Conservation (phyloP, 2,329 filamentous ascomycete genomes). For the Erysiphe pulchra region DNA sequence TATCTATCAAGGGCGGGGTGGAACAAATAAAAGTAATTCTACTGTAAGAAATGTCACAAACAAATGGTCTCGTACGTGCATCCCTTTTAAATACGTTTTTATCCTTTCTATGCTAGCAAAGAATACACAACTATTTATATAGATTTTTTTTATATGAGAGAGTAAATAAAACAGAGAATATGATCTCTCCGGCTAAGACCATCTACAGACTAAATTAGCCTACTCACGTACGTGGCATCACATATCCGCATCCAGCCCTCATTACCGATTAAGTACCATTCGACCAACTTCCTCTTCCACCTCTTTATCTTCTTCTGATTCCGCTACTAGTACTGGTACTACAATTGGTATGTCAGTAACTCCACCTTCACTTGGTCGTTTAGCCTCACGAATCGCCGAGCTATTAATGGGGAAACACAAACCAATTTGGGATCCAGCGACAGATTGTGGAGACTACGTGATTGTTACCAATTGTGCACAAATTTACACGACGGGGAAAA, state of each 20-base stretch:
- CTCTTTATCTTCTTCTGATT: conserved; percentile 10
- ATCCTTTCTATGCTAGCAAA: too few species aligned
- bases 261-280: conserved; percentile 28
- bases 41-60: conserved; percentile 40
- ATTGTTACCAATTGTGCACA: conserved; percentile 77
- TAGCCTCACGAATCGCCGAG: conserved; percentile 67
- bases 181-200: neutral
- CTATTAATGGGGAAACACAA: conserved; percentile 98
- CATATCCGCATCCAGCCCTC: conserved; percentile 42
- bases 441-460: conserved; percentile 97
- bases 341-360: conserved; percentile 17
- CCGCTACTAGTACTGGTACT: too few species aligned
- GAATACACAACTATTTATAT: too few species aligned
- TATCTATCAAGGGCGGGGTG: too few species aligned
- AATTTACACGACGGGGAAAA: conserved; percentile 71
- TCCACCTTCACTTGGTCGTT: conserved; percentile 61
- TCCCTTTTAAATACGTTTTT: neutral
- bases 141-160: too few species aligned
- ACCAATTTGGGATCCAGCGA: conserved; percentile 88
- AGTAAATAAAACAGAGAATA: neutral
- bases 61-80: conserved; percentile 40
- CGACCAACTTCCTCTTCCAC: conserved; percentile 14
- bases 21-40: too few species aligned
- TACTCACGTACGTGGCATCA: conserved; percentile 94
- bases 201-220: conserved; percentile 61